Evolutionary conservation across 1,284 basidiomycete genomes (phyloP).

Genomic region (Boletus smithii): DNA sequence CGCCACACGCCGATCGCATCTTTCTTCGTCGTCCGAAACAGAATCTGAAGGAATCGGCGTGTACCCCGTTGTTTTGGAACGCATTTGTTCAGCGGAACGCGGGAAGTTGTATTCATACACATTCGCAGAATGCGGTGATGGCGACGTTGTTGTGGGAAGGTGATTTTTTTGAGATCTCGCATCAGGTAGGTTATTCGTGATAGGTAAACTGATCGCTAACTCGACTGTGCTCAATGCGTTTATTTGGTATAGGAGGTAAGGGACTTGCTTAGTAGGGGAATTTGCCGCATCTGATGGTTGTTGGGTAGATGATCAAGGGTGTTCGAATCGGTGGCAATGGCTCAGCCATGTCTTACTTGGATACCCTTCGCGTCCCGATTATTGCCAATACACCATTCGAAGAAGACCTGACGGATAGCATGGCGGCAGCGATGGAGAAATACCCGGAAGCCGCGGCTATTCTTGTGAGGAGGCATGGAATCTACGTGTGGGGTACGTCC

Average conservation of each 20-base stretch:
- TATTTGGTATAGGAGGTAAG: conserved; percentile 38
- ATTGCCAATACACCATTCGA: conserved; percentile 87
- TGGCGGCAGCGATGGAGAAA: conserved; percentile 77
- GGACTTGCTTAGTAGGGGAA: neutral
- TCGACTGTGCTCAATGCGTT: neutral
- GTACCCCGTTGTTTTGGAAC: conserved; percentile 90
- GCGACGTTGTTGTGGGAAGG: conserved; percentile 74
- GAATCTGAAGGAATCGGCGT: conserved; percentile 79
- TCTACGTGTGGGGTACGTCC: conserved; percentile 77
- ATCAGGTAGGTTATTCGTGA: conserved; percentile 50
- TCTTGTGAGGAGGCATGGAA: conserved; percentile 78
- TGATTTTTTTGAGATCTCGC: conserved; percentile 69
- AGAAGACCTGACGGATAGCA: conserved; percentile 81
- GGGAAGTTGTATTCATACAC: conserved; percentile 84
- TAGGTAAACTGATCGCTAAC: neutral
- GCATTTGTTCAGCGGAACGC: conserved; percentile 76
- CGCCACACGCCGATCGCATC: too few relatives aligned
- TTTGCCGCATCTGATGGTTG: conserved; percentile 1
- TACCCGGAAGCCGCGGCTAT: conserved; percentile 78
- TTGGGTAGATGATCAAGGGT: conserved; percentile 80
- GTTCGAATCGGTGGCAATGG: too few relatives aligned
- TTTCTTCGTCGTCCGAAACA: too few relatives aligned
- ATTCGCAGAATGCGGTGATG: conserved; percentile 85
- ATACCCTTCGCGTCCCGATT: conserved; percentile 82
- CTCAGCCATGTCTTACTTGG: conserved; percentile 82